These are phyloP conservation scores for Phytopythium helicoides DNA, from an alignment of 352 stramenopile genomes.

Conservation along the genomic window DNA sequence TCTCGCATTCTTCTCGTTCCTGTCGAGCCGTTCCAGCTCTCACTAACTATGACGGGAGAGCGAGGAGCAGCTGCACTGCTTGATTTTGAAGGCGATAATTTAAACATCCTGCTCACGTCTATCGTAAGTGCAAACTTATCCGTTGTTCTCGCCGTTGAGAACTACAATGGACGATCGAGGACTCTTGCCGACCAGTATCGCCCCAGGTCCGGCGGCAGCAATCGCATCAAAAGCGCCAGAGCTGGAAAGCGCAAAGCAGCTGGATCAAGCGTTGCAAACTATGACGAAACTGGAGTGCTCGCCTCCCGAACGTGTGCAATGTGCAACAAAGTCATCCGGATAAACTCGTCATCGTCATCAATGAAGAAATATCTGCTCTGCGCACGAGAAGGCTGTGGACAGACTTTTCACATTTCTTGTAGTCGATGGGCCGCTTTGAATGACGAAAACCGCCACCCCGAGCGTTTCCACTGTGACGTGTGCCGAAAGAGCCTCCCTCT, in stretches of 20 bases:
- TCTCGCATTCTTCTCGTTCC: constrained; percentile 49
- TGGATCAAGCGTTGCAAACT: constrained; percentile 40
- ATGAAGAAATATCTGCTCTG: constrained; percentile 38
- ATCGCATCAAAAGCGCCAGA: constrained; percentile 6
- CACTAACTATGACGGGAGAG: constrained; percentile 37
- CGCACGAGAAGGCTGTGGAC: constrained; percentile 41
- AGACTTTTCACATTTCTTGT: constrained; percentile 64
- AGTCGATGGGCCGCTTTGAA: constrained; percentile 56
- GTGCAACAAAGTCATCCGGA: constrained; percentile 48
- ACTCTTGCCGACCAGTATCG: constrained; percentile 48
- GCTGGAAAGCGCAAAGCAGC: background rate
- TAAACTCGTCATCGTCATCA: constrained; percentile 15
- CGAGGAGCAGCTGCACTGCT: constrained; percentile 40
- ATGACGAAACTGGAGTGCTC: constrained; percentile 53
- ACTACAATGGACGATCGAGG: constrained; percentile 40
- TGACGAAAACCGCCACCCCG: constrained; percentile 14
- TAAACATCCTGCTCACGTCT: constrained; percentile 50
- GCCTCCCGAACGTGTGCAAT: constrained; percentile 44
- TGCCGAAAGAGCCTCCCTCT: constrained; percentile 32
- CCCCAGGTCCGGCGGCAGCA: constrained; percentile 9
- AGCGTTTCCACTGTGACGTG: constrained; percentile 45
- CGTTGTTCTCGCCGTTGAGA: constrained; percentile 56
- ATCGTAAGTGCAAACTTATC: constrained; percentile 42
- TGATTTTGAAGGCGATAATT: constrained; percentile 59
- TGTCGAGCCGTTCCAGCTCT: constrained; percentile 47